Evolutionary conservation across 2,329 filamentous ascomycete species (phyloP), one percentile per base, ranked within the genome.

Genomic region (Calonectria leucothoes): DNA sequence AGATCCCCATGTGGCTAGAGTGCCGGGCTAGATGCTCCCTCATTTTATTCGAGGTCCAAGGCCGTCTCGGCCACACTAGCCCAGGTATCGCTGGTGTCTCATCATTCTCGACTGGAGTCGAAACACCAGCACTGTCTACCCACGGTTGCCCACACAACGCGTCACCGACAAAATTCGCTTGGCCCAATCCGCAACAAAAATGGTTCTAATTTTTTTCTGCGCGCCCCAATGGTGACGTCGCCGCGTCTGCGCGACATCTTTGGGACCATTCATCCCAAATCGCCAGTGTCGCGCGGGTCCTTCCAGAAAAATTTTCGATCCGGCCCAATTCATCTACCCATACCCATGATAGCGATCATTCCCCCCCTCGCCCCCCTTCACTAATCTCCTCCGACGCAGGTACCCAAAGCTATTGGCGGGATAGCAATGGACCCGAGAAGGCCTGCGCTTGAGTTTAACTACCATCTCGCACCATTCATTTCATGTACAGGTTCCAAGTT

Each of bases 391-490:
- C 57, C 33, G 23, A 49, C 31, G 55, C 49, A 66, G 68, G 63
- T 59, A 51, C 70, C 59, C 33, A 49, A 42, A 35, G 10, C 25
- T 45, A 72, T 69, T 71, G 52, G 59, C 37, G 57, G 70, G 49
- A 48, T 49, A 57, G 35, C 42, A 66, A 52, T 64, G 52, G 57
- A 39, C 64, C 39, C 66, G 35, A 59, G 29, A 23, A 20, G 35
- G 66, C 39, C 57, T 33, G 52, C 59, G 57, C 70, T 69, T 51
- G 70, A 66, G 59, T 69, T 51, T 51, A 35, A 66, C 39, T 72
- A 59, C 49, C 59, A 59, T 52, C 27, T 48, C 27, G 45, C 55
- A 37, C 67, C 70, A 69, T 74, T 73, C 76, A 66, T 72, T 74
- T n/a, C 49, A 55, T 39, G 49, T 42, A 59, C 66, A 69, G 45